Base-by-base conservation (phyloP, 352 stramenopile species). In the Phytophthora boehmeriae region DNA sequence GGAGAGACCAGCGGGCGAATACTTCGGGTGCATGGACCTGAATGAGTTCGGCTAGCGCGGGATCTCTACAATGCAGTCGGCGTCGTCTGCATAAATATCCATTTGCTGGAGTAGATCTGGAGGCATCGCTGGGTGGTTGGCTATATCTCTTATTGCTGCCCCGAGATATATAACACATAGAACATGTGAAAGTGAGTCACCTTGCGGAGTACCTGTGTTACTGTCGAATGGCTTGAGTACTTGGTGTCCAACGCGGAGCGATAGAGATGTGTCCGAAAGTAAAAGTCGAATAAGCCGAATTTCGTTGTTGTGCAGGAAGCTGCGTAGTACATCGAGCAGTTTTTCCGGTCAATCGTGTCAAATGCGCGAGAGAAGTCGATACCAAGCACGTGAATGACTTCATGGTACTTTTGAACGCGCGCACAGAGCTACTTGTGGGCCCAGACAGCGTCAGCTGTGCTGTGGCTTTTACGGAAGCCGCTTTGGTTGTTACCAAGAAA, bases 11-110 rank as follows among this genome's bases (percentile, higher is more conserved):
- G 0, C 39, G 14, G 1, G 27, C 39, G 2, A 64, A 22, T 2
- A 64, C 13, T 5, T 0, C 36, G 0, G 44, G 39, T 1, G 56
- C 38, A 19, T 41, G 4, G 1, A 30, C 6, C 1, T 36, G 44
- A 5, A 62, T 58, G 0, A 22, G 16, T 0, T 46, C 13, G 13
- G 27, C 32, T 8, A 35, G 11, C 13, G 3, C 16, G 0, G 32
- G 22, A 2, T 47, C n/a, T 3, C 17, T 14, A 35, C 49, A 66
- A 66, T 50, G 25, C 49, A 59, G 4, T 66, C 49, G 5, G 48
- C 58, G 13, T 66, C 58, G 17, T 59, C 58, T 0, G 58, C 58
- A 13, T 59, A 63, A 0, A 66, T 17, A 3, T 59, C 36, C 47
- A 65, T 65, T 14, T 66, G 20, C 19, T 59, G 16, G 3, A 60